Evolutionary conservation across 2,329 filamentous ascomycete genomes (phyloP).

Genomic region (Trichoderma sp.): DNA sequence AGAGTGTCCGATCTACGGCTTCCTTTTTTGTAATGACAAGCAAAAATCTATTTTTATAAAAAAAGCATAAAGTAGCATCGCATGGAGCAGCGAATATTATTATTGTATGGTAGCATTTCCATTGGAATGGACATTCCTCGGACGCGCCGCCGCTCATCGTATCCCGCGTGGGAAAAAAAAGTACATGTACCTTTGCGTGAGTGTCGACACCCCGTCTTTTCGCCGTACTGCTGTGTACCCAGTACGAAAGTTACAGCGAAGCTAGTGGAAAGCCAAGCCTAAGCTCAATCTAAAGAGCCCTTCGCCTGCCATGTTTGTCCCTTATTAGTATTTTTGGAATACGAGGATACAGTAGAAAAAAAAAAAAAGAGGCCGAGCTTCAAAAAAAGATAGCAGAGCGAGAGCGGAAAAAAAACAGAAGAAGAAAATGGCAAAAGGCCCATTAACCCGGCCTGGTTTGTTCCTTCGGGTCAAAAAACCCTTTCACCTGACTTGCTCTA

Average conservation of each 20-base stretch:
- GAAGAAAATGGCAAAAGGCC: too few species aligned
- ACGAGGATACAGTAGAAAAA: not conserved
- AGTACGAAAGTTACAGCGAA: too few species aligned
- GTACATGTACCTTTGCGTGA: not conserved
- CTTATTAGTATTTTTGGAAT: slow-evolving; percentile 4
- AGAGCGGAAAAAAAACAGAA: not conserved
- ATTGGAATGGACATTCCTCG: not conserved
- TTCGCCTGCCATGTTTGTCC: not conserved
- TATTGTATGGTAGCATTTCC: not conserved
- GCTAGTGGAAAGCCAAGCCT: not conserved
- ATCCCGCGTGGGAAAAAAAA: not conserved
- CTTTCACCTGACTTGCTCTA: slow-evolving; percentile 16
- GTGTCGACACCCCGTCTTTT: not conserved
- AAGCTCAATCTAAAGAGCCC: not conserved
- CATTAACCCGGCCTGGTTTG: not conserved
- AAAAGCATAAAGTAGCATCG: not conserved
- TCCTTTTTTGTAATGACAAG: not conserved
- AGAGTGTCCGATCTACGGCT: not conserved
- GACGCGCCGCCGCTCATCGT: not conserved
- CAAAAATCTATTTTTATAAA: not conserved
- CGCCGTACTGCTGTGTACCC: too few species aligned
- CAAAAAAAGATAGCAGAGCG: not conserved
- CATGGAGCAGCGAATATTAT: not conserved
- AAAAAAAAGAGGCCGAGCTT: too few species aligned
- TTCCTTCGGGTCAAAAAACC: not conserved